Conservation (phyloP, 129 eudicot species). For the Smallanthus sonchifolius region DNA sequence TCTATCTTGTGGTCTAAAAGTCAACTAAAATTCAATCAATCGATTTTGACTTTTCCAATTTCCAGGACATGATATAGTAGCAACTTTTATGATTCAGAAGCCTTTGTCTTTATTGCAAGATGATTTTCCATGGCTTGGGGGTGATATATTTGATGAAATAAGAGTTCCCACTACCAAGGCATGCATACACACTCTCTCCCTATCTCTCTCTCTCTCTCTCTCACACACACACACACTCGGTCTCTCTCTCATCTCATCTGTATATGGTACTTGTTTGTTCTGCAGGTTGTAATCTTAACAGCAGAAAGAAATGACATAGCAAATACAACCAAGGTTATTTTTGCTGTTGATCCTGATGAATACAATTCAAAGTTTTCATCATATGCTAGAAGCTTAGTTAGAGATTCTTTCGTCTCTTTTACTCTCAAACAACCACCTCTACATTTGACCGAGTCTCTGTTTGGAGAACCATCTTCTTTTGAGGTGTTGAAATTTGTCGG, state of each 20-base stretch:
- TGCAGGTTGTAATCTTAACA: slow-evolving; percentile 76
- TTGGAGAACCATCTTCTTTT: slow-evolving; percentile 78
- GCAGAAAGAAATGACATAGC: slow-evolving; percentile 42
- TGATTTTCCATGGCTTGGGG: slow-evolving; percentile 50
- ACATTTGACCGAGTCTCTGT: slow-evolving; percentile 60
- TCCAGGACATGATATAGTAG: slow-evolving; percentile 85
- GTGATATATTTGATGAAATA: slow-evolving; percentile 80
- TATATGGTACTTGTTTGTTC: slow-evolving; percentile 2
- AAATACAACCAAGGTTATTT: slow-evolving; percentile 66
- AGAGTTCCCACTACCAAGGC: slow-evolving; percentile 60
- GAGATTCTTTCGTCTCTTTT: slow-evolving; percentile 52
- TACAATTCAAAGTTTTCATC: slow-evolving; percentile 41
- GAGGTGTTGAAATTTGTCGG: slow-evolving; percentile 89
- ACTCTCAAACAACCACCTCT: slow-evolving; percentile 46
- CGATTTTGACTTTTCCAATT: slow-evolving; percentile 12
- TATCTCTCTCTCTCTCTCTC: slow-evolving; percentile 5
- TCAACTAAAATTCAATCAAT: slow-evolving; percentile 7
- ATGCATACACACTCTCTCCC: slow-evolving; percentile 22
- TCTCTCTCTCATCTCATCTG: not conserved
- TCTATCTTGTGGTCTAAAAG: slow-evolving; percentile 15
- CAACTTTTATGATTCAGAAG: slow-evolving; percentile 66
- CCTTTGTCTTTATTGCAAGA: slow-evolving; percentile 63
- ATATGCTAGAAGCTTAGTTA: slow-evolving; percentile 61
- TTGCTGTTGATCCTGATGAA: slow-evolving; percentile 68
- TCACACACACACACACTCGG: not conserved